Percentiles rank a stretch among this genome's conserved stretches.
These are phyloP conservation scores for Cladobotryum mycophilum DNA, from an alignment of 2,329 filamentous ascomycete genomes.

Conservation along the genomic window DNA sequence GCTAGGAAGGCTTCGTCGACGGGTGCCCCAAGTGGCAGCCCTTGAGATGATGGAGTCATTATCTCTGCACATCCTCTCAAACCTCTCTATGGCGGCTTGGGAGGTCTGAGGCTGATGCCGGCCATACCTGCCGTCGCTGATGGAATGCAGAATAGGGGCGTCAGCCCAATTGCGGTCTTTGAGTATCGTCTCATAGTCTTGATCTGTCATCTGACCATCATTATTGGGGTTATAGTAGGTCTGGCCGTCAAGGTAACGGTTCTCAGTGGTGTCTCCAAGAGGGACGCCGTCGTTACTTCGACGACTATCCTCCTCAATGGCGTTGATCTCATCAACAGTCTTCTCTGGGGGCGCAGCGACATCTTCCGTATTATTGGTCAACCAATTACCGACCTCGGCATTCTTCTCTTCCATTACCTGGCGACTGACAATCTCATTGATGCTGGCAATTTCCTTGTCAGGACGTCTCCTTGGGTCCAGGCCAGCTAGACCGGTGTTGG, in stretches of 20 bases:
- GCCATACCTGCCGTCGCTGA: conserved; percentile 27
- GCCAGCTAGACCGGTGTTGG: conserved; percentile 37
- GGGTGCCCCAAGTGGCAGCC: conserved; percentile 65
- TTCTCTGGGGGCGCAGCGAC: conserved; percentile 21
- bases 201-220: conserved; percentile 36
- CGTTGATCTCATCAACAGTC: conserved; percentile 18
- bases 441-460: conserved; percentile 37
- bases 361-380: conserved; percentile 31
- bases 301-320: conserved; percentile 15
- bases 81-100: conserved; percentile 47
- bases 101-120: conserved; percentile 44
- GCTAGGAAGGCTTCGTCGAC: conserved; percentile 58
- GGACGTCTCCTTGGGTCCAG: conserved; percentile 42
- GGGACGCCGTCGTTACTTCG: conserved; percentile 39
- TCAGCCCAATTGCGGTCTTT: conserved; percentile 44
- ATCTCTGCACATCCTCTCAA: conserved; percentile 46
- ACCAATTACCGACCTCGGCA: conserved; percentile 45
- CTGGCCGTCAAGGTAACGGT: conserved; percentile 42
- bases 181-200: conserved; percentile 46
- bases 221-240: conserved; percentile 45
- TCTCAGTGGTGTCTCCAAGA: conserved; percentile 43
- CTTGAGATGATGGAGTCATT: conserved; percentile 54
- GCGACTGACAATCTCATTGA: conserved; percentile 41
- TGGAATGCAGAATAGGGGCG: conserved; percentile 40
- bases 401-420: conserved; percentile 42